Evolutionary conservation across 306 rosid genomes (phyloP).

Genomic region (Datisca glomerata): DNA sequence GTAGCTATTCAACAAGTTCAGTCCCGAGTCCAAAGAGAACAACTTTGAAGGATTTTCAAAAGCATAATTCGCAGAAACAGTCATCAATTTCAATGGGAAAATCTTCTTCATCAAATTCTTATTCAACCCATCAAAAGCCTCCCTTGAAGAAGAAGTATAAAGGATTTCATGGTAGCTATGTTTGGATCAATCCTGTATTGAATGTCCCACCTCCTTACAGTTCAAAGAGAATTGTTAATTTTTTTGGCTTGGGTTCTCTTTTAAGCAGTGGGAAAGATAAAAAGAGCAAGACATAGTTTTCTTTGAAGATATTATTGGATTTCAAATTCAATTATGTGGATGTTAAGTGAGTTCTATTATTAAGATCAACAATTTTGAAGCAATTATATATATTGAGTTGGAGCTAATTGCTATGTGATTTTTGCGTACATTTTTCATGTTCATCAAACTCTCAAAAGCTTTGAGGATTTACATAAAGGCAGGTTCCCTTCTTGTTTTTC

Average conservation of each 20-base stretch:
- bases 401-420: too few species aligned
- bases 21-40: slow-evolving; percentile 34
- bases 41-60: slow-evolving; percentile 22
- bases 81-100: slow-evolving; percentile 14
- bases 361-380: too few species aligned
- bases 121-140: slow-evolving; percentile 38
- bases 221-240: slow-evolving; percentile 49
- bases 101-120: slow-evolving; percentile 22
- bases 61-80: slow-evolving; percentile 25
- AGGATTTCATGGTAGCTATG: slow-evolving; percentile 42
- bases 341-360: not conserved
- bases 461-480: too few species aligned
- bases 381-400: too few species aligned
- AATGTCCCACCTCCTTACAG: slow-evolving; percentile 70
- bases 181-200: slow-evolving; percentile 51
- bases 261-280: slow-evolving; percentile 46
- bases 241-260: slow-evolving; percentile 63
- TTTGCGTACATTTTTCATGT: too few species aligned
- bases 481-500: too few species aligned
- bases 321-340: too few species aligned
- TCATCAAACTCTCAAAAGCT: too few species aligned
- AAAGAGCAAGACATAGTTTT: slow-evolving; percentile 44
- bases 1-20: slow-evolving; percentile 79
- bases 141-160: slow-evolving; percentile 45
- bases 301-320: too few species aligned